Base-by-base conservation (phyloP, 2,329 filamentous ascomycete species). In the Phialophora macrospora region DNA sequence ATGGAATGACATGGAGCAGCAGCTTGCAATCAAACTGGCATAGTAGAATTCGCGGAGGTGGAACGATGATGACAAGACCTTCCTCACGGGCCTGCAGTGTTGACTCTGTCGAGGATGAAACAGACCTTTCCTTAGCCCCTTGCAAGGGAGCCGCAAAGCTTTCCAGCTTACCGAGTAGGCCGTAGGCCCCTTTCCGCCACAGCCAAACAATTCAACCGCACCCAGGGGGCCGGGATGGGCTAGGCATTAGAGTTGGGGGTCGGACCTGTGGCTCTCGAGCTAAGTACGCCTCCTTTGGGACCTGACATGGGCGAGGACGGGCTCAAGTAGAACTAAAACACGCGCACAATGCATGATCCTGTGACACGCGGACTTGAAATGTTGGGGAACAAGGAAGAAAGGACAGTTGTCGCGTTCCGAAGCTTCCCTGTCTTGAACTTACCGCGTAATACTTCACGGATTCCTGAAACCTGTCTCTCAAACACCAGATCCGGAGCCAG, bases 1-100 rank as follows among this genome's bases (percentile, higher is more conserved):
- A 71, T 96, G 93, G 92, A 75, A 83, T 20, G 91, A 96, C 75
- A 74, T 93, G 66, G 85, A 88, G 75, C 80, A 76, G 54, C 58
- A 60, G 22, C 58, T 60, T 8, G 46, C 48, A 60, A 60, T 17
- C 38, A 44, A 44, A 30, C 14, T 46, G 22, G 22, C 20, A 28
- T 9, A 20, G 5, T 17, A 24, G 24, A 2, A 46, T 12, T 28
- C 6, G 26, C 20, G 1, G 30, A 38, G 34, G n/a, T 30, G 44
- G 34, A 17, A 48, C 44, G 56, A 30, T 44, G 57, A 24, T 51
- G 57, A 60, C 57, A n/a, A 51, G 28, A 28, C 41, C n/a, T n/a
- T n/a, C n/a, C 44, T 48, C 44, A n/a, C 9, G 44, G 20, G 20
- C 17, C 48, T 51, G 48, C 20, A 49, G 9, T 24, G 57, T 20